phyloP scores from a whole-genome alignment of 2,329 filamentous ascomycete genomes.

The Cytospora paraplurivora region DNA sequence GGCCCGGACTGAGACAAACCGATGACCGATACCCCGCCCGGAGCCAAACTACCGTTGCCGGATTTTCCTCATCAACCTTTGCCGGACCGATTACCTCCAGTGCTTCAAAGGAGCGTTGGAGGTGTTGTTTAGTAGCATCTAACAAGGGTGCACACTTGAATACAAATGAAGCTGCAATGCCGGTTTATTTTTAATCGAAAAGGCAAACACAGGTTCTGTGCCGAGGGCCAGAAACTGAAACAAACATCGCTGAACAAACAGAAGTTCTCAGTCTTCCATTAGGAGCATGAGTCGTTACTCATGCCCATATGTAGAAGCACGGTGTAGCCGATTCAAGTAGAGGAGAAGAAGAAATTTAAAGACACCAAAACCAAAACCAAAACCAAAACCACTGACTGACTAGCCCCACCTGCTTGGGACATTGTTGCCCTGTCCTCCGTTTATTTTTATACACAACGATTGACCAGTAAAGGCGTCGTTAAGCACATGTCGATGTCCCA shows the following conservation, averaged over 20 bases:
- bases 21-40: slow-evolving; percentile 7
- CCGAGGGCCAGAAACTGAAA: not conserved
- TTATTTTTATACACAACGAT: not conserved
- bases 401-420: not conserved
- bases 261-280: not conserved
- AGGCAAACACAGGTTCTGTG: not conserved
- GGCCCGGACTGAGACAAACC: slow-evolving; percentile 13
- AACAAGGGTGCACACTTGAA: slow-evolving; percentile 4
- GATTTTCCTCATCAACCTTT: slow-evolving; percentile 1
- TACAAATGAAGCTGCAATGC: slow-evolving; percentile 6
- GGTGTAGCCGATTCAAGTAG: not conserved
- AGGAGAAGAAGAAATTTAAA: not conserved
- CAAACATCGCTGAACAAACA: not conserved
- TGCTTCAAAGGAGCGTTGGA: not conserved
- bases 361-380: too few species aligned
- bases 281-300: not conserved
- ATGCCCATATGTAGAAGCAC: not conserved
- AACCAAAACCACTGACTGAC: not conserved
- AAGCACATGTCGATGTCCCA: not conserved
- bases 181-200: not conserved
- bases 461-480: not conserved
- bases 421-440: not conserved
- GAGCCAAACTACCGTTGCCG: not conserved
- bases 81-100: slow-evolving; percentile 15
- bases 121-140: slow-evolving; percentile 7